A percentile compares a stretch with the other conserved stretches of the same genome.
Evolutionary conservation across 1,284 basidiomycete species (phyloP).

Genomic region (Cutaneotrichosporon sp.): DNA sequence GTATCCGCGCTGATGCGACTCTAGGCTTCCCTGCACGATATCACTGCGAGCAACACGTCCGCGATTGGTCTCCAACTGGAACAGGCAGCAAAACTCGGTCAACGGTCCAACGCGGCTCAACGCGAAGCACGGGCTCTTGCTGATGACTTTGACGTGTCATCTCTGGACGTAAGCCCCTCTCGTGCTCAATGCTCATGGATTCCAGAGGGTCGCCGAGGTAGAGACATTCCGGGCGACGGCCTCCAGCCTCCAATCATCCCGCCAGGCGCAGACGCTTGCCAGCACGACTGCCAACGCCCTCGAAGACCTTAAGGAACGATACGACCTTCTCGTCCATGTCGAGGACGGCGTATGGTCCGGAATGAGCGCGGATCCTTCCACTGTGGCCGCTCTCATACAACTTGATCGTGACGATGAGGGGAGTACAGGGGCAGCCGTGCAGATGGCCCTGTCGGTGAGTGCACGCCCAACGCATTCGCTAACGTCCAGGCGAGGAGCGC

Average conservation of each 20-base stretch:
- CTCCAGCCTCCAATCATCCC: neutral
- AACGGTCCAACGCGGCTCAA: neutral
- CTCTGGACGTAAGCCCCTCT: neutral
- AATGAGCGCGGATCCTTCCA: neutral
- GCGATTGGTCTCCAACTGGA: neutral
- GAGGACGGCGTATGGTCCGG: conserved; percentile 7
- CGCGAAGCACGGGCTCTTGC: neutral
- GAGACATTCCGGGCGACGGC: neutral
- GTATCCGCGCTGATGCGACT: neutral
- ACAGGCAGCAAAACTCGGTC: neutral
- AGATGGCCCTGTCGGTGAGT: neutral
- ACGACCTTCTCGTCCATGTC: neutral
- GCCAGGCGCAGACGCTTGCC: neutral
- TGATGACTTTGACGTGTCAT: neutral
- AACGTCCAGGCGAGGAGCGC: neutral
- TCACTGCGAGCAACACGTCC: neutral
- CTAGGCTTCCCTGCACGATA: neutral
- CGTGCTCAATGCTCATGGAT: neutral
- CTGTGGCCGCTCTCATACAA: neutral
- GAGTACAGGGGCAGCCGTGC: neutral
- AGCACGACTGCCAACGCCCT: neutral
- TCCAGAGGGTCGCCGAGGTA: neutral
- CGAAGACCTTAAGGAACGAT: neutral
- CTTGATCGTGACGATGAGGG: neutral
- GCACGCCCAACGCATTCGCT: neutral